A percentile compares a stretch with the other conserved stretches of the same genome.
These are phyloP conservation scores for Tetracladium marchalianum DNA, from an alignment of 495 filamentous ascomycete genomes.

Conservation along the genomic window DNA sequence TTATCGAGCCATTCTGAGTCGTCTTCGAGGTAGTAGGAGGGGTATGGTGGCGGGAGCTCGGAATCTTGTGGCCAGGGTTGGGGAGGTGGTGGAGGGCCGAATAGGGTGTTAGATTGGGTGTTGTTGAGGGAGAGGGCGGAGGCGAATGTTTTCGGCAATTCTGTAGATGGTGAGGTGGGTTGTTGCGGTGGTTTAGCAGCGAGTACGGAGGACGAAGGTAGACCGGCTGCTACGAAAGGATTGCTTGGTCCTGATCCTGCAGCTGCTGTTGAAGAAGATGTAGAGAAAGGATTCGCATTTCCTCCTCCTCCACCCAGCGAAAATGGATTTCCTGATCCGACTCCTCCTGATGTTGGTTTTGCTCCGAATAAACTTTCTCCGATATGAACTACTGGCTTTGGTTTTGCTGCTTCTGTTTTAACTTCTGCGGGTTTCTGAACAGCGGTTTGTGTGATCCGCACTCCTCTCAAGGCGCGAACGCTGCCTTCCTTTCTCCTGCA, in stretches of 20 bases:
- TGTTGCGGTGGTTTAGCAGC: slow-evolving; percentile 21
- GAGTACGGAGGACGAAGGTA: slow-evolving; percentile 16
- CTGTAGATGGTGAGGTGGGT: slow-evolving; percentile 7
- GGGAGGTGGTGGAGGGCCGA: slow-evolving; percentile 31
- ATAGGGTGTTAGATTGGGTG: slow-evolving; percentile 27
- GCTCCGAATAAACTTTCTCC: slow-evolving; percentile 49
- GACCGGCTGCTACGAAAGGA: slow-evolving; percentile 24
- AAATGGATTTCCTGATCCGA: slow-evolving; percentile 33
- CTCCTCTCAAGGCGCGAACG: slow-evolving; percentile 58
- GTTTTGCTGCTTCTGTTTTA: slow-evolving; percentile 19
- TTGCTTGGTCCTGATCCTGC: slow-evolving; percentile 19
- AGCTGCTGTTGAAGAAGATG: slow-evolving; percentile 21
- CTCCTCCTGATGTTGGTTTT: slow-evolving; percentile 24
- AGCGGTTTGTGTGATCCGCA: slow-evolving; percentile 34
- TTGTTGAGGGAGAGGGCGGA: slow-evolving; percentile 40
- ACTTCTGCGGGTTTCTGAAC: slow-evolving; percentile 18
- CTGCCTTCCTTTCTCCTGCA: slow-evolving; percentile 80
- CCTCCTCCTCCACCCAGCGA: slow-evolving; percentile 25
- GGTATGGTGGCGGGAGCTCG: slow-evolving; percentile 59
- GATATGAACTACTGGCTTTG: slow-evolving; percentile 26
- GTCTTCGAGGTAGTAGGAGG: slow-evolving; percentile 66
- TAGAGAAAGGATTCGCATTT: slow-evolving; percentile 47
- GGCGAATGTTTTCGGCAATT: slow-evolving; percentile 66
- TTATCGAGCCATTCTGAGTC: slow-evolving; percentile 80
- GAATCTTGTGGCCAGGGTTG: slow-evolving; percentile 68